Conservation (phyloP, 2,329 filamentous ascomycete species). For the Alternaria metachromatica region DNA sequence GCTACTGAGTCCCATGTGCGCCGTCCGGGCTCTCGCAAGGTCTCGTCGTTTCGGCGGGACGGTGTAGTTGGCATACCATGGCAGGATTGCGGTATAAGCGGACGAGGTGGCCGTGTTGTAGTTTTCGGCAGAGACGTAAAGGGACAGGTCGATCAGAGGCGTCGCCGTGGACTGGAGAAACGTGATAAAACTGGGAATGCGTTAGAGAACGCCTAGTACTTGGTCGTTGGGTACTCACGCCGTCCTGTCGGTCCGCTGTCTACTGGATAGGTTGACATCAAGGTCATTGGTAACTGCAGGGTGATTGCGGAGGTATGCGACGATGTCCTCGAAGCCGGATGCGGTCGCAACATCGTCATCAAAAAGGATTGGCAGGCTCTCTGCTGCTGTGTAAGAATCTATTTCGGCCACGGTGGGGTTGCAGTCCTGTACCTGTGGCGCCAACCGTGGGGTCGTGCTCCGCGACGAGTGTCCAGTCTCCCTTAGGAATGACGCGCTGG, state of each 20-base stretch:
- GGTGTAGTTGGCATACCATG: slow-evolving; percentile 88
- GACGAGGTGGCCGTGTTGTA: slow-evolving; percentile 79
- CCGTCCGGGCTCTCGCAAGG: slow-evolving; percentile 71
- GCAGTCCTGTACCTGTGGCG: slow-evolving; percentile 59
- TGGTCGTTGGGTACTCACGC: slow-evolving; percentile 29
- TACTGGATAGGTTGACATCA: slow-evolving; percentile 36
- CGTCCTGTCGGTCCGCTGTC: slow-evolving; percentile 52
- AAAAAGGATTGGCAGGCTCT: slow-evolving; percentile 64
- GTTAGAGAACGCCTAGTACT: neutral
- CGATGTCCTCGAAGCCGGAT: slow-evolving; percentile 68
- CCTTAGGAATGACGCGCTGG: slow-evolving; percentile 64
- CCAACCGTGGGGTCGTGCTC: slow-evolving; percentile 70
- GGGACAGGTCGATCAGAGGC: slow-evolving; percentile 80
- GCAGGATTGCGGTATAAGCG: slow-evolving; percentile 78
- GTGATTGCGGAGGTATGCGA: slow-evolving; percentile 59
- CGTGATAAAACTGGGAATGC: slow-evolving; percentile 55
- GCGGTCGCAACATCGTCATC: slow-evolving; percentile 61
- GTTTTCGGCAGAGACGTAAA: slow-evolving; percentile 90
- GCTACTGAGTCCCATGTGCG: slow-evolving; percentile 55
- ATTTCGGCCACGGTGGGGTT: neutral
- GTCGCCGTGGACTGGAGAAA: slow-evolving; percentile 79
- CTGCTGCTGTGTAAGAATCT: slow-evolving; percentile 42
- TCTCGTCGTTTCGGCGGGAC: slow-evolving; percentile 76
- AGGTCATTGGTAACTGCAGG: slow-evolving; percentile 34
- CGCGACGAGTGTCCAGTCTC: slow-evolving; percentile 52